phyloP scores from a whole-genome alignment of 371 early-diverging fungal species.

The Mucor lusitanicus region DNA sequence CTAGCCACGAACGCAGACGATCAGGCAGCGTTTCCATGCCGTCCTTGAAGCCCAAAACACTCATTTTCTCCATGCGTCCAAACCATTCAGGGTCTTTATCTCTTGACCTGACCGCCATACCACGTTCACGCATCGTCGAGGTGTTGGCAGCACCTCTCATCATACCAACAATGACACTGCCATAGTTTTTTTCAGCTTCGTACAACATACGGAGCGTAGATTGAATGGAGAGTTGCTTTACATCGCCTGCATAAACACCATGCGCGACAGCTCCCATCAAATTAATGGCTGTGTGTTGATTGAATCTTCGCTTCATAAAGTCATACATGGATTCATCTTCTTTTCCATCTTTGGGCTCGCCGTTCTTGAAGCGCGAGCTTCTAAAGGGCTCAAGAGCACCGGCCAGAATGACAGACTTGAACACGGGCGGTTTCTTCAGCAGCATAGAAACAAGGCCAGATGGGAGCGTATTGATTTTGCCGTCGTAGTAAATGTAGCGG shows the following conservation, averaged over 20 bases:
- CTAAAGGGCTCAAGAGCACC: slow-evolving; percentile 67
- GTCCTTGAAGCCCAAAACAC: slow-evolving; percentile 78
- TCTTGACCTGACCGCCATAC: slow-evolving; percentile 39
- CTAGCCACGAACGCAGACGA: slow-evolving; percentile 53
- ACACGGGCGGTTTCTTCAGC: slow-evolving; percentile 52
- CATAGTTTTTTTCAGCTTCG: slow-evolving; percentile 67
- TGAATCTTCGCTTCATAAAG: slow-evolving; percentile 79
- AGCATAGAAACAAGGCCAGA: slow-evolving; percentile 47
- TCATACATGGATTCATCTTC: slow-evolving; percentile 52
- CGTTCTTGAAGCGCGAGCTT: slow-evolving; percentile 69
- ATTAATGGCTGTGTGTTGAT: slow-evolving; percentile 41
- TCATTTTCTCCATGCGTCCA: slow-evolving; percentile 59
- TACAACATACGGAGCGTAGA: slow-evolving; percentile 72
- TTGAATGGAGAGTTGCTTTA: slow-evolving; percentile 69
- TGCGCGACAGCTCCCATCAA: slow-evolving; percentile 87
- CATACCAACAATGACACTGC: slow-evolving; percentile 58
- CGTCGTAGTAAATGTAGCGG: slow-evolving; percentile 78
- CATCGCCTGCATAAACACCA: slow-evolving; percentile 94
- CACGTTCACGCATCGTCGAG: slow-evolving; percentile 38
- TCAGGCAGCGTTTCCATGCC: slow-evolving; percentile 79
- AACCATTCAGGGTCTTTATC: slow-evolving; percentile 59
- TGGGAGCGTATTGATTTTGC: slow-evolving; percentile 68
- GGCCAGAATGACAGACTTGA: slow-evolving; percentile 47
- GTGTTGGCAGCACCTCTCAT: slow-evolving; percentile 38
- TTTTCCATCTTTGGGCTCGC: slow-evolving; percentile 29